phyloP scores from a whole-genome alignment of 495 filamentous ascomycete genomes.

The Penicillium diatomitis region DNA sequence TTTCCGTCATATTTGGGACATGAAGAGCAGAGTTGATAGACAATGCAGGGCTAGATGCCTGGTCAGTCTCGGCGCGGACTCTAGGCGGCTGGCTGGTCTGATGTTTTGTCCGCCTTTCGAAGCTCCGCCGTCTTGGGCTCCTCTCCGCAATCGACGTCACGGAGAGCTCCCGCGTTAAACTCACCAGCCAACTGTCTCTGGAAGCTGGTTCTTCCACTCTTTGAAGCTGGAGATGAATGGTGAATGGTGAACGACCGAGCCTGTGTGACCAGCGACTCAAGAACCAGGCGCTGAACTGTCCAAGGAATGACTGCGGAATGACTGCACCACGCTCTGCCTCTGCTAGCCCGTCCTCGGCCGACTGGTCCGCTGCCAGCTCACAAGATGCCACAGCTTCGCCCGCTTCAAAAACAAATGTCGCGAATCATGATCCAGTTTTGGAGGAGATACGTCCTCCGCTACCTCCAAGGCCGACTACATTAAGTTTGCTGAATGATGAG shows the following conservation, averaged over 20 bases:
- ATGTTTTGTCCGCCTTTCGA: constrained; percentile 22
- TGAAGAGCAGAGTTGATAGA: constrained; percentile 10
- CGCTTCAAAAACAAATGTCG: too few relatives aligned
- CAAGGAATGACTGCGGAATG: constrained; percentile 6
- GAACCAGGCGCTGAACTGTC: too few relatives aligned
- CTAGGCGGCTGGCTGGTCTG: constrained; percentile 25
- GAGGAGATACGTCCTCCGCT: constrained; percentile 51
- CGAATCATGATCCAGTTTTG: constrained; percentile 17
- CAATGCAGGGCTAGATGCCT: constrained; percentile 5
- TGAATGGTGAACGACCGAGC: too few relatives aligned
- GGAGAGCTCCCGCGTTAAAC: background rate
- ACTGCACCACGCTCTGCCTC: constrained; percentile 7
- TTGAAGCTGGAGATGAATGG: too few relatives aligned
- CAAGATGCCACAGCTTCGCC: background rate
- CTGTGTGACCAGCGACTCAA: too few relatives aligned
- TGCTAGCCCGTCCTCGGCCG: constrained; percentile 4
- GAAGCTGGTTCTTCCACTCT: too few relatives aligned
- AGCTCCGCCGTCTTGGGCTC: constrained; percentile 2
- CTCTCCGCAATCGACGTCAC: constrained; percentile 14
- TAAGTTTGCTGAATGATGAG: constrained; percentile 34
- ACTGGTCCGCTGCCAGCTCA: constrained; percentile 1
- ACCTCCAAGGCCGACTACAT: constrained; percentile 54
- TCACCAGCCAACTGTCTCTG: background rate
- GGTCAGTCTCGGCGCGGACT: constrained; percentile 10
- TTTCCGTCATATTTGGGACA: constrained; percentile 34